Conservation (phyloP, 1,139 yeast genomes). For the Magnusiomyces paraingens region DNA sequence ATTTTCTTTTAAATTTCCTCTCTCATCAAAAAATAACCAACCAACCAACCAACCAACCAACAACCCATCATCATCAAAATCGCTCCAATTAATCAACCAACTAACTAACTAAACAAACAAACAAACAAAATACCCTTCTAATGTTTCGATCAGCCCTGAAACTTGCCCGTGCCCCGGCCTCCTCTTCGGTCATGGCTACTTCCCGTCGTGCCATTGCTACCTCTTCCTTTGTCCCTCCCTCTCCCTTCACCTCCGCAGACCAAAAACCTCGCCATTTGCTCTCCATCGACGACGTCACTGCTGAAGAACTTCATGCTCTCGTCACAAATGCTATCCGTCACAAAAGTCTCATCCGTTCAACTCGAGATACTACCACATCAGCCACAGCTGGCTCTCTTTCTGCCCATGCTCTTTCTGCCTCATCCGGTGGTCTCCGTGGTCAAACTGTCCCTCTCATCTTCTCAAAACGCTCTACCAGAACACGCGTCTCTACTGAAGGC, state of each 20-base stretch:
- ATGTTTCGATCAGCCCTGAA: conserved; percentile 4
- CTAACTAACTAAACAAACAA: not conserved
- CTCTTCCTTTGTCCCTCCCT: conserved; percentile 10
- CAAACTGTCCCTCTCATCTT: conserved; percentile 78
- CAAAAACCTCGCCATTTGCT: conserved; percentile 56
- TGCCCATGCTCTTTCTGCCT: conserved; percentile 21
- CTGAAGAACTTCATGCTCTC: conserved; percentile 59
- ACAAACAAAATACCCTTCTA: no score
- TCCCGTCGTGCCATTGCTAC: conserved; percentile 11
- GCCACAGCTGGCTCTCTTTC: conserved; percentile 6
- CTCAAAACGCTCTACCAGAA: conserved; percentile 88
- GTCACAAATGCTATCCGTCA: conserved; percentile 40
- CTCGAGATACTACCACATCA: conserved; percentile 11
- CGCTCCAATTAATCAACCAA: no score
- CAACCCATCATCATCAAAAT: no score
- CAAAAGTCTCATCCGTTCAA: conserved; percentile 26
- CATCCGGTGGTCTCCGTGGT: conserved; percentile 48
- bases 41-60: no score
- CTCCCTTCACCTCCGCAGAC: conserved; percentile 7
- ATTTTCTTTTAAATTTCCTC: no score
- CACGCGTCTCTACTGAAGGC: conserved; percentile 90
- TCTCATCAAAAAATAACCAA: no score
- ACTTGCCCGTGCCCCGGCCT: conserved; percentile 1
- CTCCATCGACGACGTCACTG: conserved; percentile 67
- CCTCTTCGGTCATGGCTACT: conserved; percentile 1